Evolutionary conservation across 2,329 filamentous ascomycete species (phyloP).

Genomic region (Sclerotinia trifoliorum): DNA sequence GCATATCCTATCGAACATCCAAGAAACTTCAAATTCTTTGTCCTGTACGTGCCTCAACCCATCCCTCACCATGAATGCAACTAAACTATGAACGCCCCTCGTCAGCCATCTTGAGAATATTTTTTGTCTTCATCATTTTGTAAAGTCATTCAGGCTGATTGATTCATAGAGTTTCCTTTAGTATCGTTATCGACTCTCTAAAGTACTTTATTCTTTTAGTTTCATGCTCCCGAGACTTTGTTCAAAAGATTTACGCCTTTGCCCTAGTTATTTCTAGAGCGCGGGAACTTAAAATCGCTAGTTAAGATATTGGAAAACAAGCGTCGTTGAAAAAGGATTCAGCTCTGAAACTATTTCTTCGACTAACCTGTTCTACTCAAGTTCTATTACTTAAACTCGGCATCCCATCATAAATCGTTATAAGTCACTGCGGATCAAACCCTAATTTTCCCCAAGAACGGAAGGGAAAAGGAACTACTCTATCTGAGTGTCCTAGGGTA

Average conservation of each 20-base stretch:
- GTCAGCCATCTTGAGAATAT: slow-evolving; percentile 17
- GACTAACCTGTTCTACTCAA: slow-evolving; percentile 16
- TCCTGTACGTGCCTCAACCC: slow-evolving; percentile 32
- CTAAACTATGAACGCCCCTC: slow-evolving; percentile 18
- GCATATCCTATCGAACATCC: slow-evolving; percentile 31
- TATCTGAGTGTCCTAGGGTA: slow-evolving; percentile 9
- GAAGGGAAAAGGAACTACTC: slow-evolving; percentile 6
- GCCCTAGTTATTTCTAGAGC: slow-evolving; percentile 16
- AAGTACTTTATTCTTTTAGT: slow-evolving; percentile 35
- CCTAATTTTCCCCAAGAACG: slow-evolving; percentile 6
- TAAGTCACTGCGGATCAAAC: slow-evolving; percentile 17
- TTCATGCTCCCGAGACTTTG: slow-evolving; percentile 39
- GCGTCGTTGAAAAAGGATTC: slow-evolving; percentile 14
- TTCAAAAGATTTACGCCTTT: slow-evolving; percentile 27
- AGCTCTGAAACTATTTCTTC: slow-evolving; percentile 20
- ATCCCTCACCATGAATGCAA: slow-evolving; percentile 24
- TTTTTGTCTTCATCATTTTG: slow-evolving; percentile 1
- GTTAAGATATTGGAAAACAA: slow-evolving; percentile 19
- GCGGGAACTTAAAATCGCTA: slow-evolving; percentile 18
- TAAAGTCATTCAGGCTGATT: slow-evolving; percentile 18
- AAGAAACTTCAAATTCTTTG: slow-evolving; percentile 35
- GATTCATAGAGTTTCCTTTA: slow-evolving; percentile 11
- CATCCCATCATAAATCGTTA: slow-evolving; percentile 16
- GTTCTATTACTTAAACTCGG: slow-evolving; percentile 18
- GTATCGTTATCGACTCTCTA: slow-evolving; percentile 15